A percentile compares a stretch with the other conserved stretches of the same genome.
These are phyloP conservation scores for Exophiala mesophila DNA, from an alignment of 2,329 filamentous ascomycete species.

Conservation along the genomic window DNA sequence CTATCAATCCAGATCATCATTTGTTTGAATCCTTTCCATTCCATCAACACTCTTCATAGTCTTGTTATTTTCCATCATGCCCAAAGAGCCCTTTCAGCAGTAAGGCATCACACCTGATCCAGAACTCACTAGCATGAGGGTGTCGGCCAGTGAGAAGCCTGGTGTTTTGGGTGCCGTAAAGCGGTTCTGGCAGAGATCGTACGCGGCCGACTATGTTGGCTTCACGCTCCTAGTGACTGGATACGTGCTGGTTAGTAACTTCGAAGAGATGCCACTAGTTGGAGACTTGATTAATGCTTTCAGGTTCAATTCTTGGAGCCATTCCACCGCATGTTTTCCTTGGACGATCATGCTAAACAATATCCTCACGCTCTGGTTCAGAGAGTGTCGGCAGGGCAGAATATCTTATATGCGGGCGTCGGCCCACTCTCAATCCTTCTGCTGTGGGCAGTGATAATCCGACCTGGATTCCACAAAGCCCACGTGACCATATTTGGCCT, in stretches of 20 bases:
- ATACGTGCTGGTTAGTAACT: conserved; percentile 46
- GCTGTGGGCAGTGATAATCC: conserved; percentile 58
- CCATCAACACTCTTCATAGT: too few relatives aligned
- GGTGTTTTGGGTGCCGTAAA: conserved; percentile 45
- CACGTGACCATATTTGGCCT: conserved; percentile 83
- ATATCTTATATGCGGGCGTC: conserved; percentile 72
- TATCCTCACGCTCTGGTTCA: conserved; percentile 82
- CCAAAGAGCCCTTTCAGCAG: too few relatives aligned
- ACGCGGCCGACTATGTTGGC: conserved; percentile 83
- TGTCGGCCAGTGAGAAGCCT: conserved; percentile 6
- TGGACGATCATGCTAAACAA: conserved; percentile 77
- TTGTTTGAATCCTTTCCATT: too few relatives aligned
- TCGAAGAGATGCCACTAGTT: not conserved
- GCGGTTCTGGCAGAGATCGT: conserved; percentile 62
- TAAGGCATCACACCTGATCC: too few relatives aligned
- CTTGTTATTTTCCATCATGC: too few relatives aligned
- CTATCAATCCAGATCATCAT: too few relatives aligned
- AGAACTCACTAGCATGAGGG: conserved; percentile 11
- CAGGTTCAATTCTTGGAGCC: conserved; percentile 68
- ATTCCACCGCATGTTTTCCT: conserved; percentile 90
- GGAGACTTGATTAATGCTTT: conserved; percentile 34
- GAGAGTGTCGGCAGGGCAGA: conserved; percentile 67
- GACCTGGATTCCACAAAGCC: conserved; percentile 67
- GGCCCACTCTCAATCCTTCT: conserved; percentile 65
- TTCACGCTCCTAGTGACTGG: conserved; percentile 63